A percentile compares a stretch with the other conserved stretches of the same genome.
Conservation (phyloP, 495 filamentous ascomycete species). For the Penicillium mononematosum region DNA sequence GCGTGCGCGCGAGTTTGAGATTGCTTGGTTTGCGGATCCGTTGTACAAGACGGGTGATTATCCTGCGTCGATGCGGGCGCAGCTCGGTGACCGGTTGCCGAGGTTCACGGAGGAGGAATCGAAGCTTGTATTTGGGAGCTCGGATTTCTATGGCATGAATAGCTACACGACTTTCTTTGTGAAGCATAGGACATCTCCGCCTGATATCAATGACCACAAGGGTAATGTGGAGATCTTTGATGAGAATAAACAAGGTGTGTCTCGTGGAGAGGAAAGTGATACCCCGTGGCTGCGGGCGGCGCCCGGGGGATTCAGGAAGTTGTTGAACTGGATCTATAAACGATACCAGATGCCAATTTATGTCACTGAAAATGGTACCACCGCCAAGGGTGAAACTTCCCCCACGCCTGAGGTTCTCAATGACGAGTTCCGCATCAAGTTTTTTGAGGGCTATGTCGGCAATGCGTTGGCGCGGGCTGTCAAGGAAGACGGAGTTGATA, state of each 20-base stretch:
- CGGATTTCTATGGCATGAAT: slow-evolving; percentile 55
- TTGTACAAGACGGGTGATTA: slow-evolving; percentile 50
- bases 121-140: slow-evolving; percentile 43
- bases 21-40: slow-evolving; percentile 51
- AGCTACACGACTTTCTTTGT: slow-evolving; percentile 50
- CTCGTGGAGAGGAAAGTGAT: slow-evolving; percentile 49
- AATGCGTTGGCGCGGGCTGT: slow-evolving; percentile 43
- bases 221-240: slow-evolving; percentile 46
- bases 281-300: slow-evolving; percentile 44
- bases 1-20: slow-evolving; percentile 48
- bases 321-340: slow-evolving; percentile 44
- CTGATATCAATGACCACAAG: slow-evolving; percentile 45
- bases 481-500: slow-evolving; percentile 44
- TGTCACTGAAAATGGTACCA: slow-evolving; percentile 53
- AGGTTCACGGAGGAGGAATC: slow-evolving; percentile 43
- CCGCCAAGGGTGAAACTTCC: slow-evolving; percentile 44
- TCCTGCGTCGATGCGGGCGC: slow-evolving; percentile 47
- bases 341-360: slow-evolving; percentile 48
- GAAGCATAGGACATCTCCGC: slow-evolving; percentile 35
- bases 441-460: slow-evolving; percentile 47
- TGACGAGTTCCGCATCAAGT: slow-evolving; percentile 45
- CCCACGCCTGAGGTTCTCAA: slow-evolving; percentile 39
- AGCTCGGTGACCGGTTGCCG: slow-evolving; percentile 49
- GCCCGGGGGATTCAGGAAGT: slow-evolving; percentile 44
- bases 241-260: slow-evolving; percentile 44